Percentiles rank a stretch among this genome's conserved stretches.
Conservation (phyloP, 169 alveolate genomes). For the Plasmodium cynomolgi region DNA sequence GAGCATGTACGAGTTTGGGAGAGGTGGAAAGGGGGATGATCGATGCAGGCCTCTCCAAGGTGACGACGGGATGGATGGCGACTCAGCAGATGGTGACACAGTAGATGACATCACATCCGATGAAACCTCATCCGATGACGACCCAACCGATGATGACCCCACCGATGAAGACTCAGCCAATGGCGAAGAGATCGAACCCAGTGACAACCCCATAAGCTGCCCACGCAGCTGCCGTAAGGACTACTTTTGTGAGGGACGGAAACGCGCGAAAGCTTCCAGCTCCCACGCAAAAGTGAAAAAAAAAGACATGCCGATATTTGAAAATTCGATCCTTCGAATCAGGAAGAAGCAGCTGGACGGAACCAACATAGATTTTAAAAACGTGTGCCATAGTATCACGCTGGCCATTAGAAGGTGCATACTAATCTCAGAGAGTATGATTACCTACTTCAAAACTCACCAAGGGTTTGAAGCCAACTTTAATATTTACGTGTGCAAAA, state of each 20-base stretch:
- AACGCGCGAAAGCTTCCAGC: neutral
- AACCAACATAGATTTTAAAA: conserved; percentile 49
- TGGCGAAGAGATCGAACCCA: neutral
- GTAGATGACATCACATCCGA: neutral
- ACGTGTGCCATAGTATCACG: conserved; percentile 32
- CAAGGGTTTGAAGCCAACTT: conserved; percentile 38
- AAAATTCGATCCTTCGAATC: conserved; percentile 37
- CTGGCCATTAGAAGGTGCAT: conserved; percentile 51
- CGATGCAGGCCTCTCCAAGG: neutral
- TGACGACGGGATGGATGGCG: neutral
- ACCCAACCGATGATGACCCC: neutral
- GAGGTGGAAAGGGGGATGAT: neutral
- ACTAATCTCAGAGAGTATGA: conserved; percentile 19
- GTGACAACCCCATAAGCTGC: neutral
- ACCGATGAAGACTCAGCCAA: neutral
- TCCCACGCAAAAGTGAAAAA: neutral
- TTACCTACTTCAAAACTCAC: conserved; percentile 18
- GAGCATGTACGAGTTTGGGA: conserved; percentile 7
- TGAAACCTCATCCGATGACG: neutral
- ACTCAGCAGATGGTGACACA: neutral
- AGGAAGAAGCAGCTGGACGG: neutral
- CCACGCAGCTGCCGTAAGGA: neutral
- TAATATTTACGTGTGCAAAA: conserved; percentile 59
- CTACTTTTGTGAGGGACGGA: neutral
- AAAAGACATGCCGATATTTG: conserved; percentile 73